A percentile compares a stretch with the other conserved stretches of the same genome.
phyloP scores from a whole-genome alignment of 805 yeast species.

The Candida succiphila region DNA sequence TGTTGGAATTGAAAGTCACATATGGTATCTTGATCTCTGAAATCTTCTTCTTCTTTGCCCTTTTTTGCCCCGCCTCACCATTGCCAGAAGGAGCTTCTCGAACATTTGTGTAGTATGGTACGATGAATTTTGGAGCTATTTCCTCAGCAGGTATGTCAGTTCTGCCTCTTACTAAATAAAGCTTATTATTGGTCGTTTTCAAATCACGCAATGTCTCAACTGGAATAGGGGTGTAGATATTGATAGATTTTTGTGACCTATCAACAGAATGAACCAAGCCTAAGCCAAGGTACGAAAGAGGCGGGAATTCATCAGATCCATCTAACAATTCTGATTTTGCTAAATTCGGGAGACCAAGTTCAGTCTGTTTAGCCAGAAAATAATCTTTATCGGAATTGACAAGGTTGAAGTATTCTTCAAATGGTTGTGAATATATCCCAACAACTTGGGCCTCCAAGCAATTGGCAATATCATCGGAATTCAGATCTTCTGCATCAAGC shows the following conservation, averaged over 20 bases:
- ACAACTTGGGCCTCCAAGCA: constrained; percentile 32
- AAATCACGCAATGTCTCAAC: constrained; percentile 6
- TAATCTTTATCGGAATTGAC: constrained; percentile 9
- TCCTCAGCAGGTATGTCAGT: constrained; percentile 53
- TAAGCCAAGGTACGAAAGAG: constrained; percentile 36
- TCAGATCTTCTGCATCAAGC: constrained; percentile 23
- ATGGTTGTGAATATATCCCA: constrained; percentile 19
- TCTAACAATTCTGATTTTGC: constrained; percentile 8
- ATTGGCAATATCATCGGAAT: constrained; percentile 22
- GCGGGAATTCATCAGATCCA: constrained; percentile 4
- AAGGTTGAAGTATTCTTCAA: background rate
- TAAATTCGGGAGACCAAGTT: constrained; percentile 20
- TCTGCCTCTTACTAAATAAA: constrained; percentile 47
- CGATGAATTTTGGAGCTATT: constrained; percentile 16
- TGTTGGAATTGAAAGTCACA: constrained; percentile 25
- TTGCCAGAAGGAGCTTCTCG: background rate
- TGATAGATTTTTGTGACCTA: constrained; percentile 25
- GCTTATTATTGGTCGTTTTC: constrained; percentile 14
- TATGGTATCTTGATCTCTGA: constrained; percentile 22
- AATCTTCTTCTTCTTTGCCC: constrained; percentile 4
- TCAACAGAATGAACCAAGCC: constrained; percentile 63
- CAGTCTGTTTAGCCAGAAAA: constrained; percentile 12
- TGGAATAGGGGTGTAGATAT: constrained; percentile 45
- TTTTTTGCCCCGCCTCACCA: no score
- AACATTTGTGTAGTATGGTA: background rate